Conservation (phyloP, 495 filamentous ascomycete species). For the Tuber calosporum region DNA sequence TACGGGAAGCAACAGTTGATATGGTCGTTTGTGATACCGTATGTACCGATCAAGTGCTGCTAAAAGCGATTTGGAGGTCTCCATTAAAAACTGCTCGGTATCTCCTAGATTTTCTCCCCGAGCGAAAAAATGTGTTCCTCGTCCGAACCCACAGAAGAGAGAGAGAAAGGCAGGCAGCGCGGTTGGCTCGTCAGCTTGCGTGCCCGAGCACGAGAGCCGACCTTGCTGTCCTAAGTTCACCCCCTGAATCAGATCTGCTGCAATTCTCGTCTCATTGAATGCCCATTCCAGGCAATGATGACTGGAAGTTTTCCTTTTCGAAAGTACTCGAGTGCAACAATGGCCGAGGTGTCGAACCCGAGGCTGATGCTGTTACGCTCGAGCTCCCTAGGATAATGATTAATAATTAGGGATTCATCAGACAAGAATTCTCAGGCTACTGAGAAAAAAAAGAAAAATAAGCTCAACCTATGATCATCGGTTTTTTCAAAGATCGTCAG, state of each 20-base stretch:
- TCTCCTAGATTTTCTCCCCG: neutral
- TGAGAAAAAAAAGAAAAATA: neutral
- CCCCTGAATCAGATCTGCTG: conserved; percentile 5
- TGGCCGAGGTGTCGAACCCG: neutral
- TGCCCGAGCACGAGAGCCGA: neutral
- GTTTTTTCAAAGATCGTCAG: neutral
- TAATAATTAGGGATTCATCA: neutral
- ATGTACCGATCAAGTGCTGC: neutral
- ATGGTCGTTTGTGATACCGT: neutral
- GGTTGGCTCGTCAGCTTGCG: neutral
- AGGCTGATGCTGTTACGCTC: neutral
- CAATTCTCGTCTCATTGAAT: neutral
- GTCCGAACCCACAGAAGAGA: neutral
- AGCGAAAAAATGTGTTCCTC: neutral
- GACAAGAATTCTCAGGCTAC: neutral
- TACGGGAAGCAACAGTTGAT: neutral
- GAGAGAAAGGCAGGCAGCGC: neutral
- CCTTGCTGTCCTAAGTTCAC: neutral
- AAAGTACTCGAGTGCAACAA: neutral
- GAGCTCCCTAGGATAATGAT: neutral
- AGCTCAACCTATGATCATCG: neutral
- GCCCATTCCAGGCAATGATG: neutral
- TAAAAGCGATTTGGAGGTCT: neutral
- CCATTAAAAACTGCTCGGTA: neutral
- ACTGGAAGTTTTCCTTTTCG: neutral